Percentiles rank a stretch among this genome's conserved stretches.
phyloP scores from a whole-genome alignment of 805 yeast genomes.

The Yarrowia keelungensis region DNA sequence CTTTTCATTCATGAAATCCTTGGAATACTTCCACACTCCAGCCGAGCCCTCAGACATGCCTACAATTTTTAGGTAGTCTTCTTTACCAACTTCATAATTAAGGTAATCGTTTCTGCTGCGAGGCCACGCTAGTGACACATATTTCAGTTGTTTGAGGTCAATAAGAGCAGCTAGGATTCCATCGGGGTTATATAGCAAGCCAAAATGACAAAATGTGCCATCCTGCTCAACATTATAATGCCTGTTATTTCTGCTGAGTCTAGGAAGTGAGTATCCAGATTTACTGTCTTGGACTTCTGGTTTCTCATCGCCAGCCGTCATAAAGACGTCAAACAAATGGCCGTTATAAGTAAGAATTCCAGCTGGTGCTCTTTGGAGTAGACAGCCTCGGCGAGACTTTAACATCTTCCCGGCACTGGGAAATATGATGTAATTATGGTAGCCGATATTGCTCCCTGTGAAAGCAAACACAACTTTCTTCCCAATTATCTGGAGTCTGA shows the following conservation, averaged over 20 bases:
- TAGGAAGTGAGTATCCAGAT: background rate
- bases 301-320: background rate
- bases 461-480: background rate
- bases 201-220: background rate
- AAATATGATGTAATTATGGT: background rate
- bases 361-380: background rate
- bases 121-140: background rate
- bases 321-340: background rate
- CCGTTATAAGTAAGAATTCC: background rate
- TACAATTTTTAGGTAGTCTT: background rate
- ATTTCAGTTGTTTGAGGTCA: background rate
- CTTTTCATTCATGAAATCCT: background rate
- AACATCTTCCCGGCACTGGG: background rate
- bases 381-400: background rate
- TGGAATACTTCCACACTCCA: background rate
- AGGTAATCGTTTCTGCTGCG: too few species aligned
- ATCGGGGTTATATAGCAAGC: background rate
- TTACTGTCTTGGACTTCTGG: background rate
- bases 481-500: background rate
- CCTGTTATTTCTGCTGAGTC: background rate
- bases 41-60: background rate
- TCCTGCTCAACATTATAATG: background rate
- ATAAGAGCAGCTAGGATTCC: background rate
- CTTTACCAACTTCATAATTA: too few species aligned
- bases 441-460: too few species aligned